Evolutionary conservation across 306 rosid species (phyloP), one percentile per base, ranked within the genome.

Genomic region (Biancaea sappan): DNA sequence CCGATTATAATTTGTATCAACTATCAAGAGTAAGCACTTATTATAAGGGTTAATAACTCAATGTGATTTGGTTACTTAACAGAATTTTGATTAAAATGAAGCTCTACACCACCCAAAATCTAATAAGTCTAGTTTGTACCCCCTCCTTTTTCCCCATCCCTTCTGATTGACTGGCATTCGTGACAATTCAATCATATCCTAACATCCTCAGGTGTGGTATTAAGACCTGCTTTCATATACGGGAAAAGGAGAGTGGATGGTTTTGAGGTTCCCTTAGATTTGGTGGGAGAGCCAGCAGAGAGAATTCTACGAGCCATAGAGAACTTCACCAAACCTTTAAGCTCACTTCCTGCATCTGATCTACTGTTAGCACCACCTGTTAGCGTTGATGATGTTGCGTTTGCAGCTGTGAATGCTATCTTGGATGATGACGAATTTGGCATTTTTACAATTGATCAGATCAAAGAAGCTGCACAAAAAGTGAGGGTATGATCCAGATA

Each of bases 271-370:
- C 98, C 98, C 22, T 82, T 94, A 75, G 97, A 91, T 75, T 66
- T 91, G 71, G 74, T 94, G 25, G 97, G 97, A 64, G 85, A 88
- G 77, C 98, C 98, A 47, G 57, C 80, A 37, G 98, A 94, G 85
- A 94, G 69, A 83, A 53, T 94, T 78, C 88, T 94, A 15, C 53
- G 66, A 11, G 90, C 92, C 2, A 24, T 79, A 26, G 97, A 87
- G 68, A 91, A 76, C 84, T 81, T 90, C 80, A 90, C 91, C 64
- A 94, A 88, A 83, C 97, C 96, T 37, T 61, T 94, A 76, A 85
- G 82, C 83, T 90, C 97, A 59, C 90, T 94, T 70, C 98, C 98
- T 0, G 97, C 95, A 24, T 88, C 97, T 56, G 98, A 94, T 81
- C 56, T 94, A 41, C 74, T 91, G 70, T 82, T 94, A 60, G 89